Evolutionary conservation across 2,329 filamentous ascomycete genomes (phyloP).

Genomic region (Nemania serpens): DNA sequence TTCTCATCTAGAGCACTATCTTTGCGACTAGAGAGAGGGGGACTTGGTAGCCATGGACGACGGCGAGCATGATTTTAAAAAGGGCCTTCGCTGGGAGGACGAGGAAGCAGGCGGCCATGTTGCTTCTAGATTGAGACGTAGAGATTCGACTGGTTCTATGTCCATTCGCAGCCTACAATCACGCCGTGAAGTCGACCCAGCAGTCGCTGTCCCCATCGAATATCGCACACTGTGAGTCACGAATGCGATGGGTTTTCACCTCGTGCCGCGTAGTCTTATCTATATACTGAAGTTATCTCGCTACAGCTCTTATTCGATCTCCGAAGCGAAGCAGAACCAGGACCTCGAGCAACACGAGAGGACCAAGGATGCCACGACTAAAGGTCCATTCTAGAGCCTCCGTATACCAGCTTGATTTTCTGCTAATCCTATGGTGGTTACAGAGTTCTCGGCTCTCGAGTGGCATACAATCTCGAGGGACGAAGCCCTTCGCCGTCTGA

Average conservation of each 20-base stretch:
- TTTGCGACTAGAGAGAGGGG: not conserved
- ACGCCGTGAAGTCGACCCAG: conserved; percentile 47
- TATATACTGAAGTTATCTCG: conserved; percentile 22
- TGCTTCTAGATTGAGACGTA: conserved; percentile 33
- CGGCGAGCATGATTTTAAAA: conserved; percentile 33
- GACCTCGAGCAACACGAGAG: conserved; percentile 47
- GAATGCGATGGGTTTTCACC: not conserved
- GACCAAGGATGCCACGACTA: conserved; percentile 50
- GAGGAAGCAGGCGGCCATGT: conserved; percentile 41
- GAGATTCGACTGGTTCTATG: conserved; percentile 45
- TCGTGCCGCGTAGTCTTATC: not conserved
- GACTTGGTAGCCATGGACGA: conserved; percentile 24
- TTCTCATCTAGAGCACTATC: not conserved
- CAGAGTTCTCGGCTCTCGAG: conserved; percentile 66
- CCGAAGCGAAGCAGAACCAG: conserved; percentile 54
- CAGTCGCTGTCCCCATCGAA: conserved; percentile 54
- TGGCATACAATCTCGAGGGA: conserved; percentile 67
- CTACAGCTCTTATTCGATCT: conserved; percentile 58
- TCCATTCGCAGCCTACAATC: conserved; percentile 48
- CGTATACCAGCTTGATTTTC: not conserved
- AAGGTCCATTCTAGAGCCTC: conserved; percentile 26
- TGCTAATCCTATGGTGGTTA: conserved; percentile 24
- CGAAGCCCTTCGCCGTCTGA: conserved; percentile 64
- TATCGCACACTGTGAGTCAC: conserved; percentile 58
- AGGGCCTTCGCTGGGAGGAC: conserved; percentile 44